phyloP scores from a whole-genome alignment of 305 asterid genomes.

The Fraxinus latifolia region DNA sequence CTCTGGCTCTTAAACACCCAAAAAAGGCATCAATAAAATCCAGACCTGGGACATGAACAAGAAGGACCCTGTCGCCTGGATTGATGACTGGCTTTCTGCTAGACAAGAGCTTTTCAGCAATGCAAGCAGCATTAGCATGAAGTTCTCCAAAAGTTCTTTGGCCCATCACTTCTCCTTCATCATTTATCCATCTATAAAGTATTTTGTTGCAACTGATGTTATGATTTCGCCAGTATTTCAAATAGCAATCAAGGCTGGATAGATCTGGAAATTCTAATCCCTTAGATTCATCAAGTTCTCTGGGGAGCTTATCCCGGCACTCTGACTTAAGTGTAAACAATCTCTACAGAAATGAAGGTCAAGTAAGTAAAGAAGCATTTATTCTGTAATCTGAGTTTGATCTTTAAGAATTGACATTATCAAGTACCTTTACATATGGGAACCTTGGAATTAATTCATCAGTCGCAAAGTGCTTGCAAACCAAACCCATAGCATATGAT shows the following conservation, averaged over 20 bases:
- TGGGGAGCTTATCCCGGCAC: conserved; percentile 33
- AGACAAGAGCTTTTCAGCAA: conserved; percentile 62
- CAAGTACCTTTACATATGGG: conserved; percentile 69
- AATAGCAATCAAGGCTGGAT: conserved; percentile 56
- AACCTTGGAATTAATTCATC: conserved; percentile 51
- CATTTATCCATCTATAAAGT: conserved; percentile 72
- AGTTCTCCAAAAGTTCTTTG: conserved; percentile 57
- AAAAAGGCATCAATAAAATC: conserved; percentile 81
- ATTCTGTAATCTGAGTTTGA: not conserved
- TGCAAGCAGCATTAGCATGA: conserved; percentile 57
- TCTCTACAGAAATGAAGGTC: conserved; percentile 44
- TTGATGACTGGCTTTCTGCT: conserved; percentile 52
- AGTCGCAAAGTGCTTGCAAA: conserved; percentile 54
- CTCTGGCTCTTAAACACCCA: conserved; percentile 70
- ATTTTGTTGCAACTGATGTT: conserved; percentile 36
- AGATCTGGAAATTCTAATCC: conserved; percentile 62
- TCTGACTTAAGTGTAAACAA: conserved; percentile 45
- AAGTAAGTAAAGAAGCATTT: conserved; percentile 2
- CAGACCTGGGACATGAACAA: conserved; percentile 70
- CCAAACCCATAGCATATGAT: conserved; percentile 60
- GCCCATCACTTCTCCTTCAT: conserved; percentile 46
- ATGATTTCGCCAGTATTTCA: conserved; percentile 70
- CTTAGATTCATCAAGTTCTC: conserved; percentile 35
- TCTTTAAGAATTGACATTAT: conserved; percentile 4
- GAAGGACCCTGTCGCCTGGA: conserved; percentile 72